These are phyloP conservation scores for Margaritispora aquatica DNA, from an alignment of 495 filamentous ascomycete species.

Conservation along the genomic window DNA sequence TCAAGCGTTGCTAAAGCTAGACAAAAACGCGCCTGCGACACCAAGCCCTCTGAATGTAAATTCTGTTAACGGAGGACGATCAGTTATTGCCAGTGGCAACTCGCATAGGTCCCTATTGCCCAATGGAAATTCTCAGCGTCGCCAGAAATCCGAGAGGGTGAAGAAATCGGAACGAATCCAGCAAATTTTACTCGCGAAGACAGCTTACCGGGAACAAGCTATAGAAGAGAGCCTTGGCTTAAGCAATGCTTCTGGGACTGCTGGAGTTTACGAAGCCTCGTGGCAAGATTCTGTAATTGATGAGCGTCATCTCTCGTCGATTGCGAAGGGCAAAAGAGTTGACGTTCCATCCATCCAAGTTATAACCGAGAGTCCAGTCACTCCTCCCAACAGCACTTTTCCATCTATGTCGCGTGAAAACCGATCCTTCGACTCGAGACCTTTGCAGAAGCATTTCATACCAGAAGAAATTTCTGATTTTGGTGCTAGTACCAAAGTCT, in stretches of 20 bases:
- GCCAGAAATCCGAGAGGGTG: not conserved
- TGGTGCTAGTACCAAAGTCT: too few relatives aligned
- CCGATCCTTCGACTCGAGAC: too few relatives aligned
- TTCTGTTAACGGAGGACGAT: too few relatives aligned
- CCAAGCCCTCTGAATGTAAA: not conserved
- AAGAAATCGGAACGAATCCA: constrained; percentile 1
- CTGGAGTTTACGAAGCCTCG: too few relatives aligned
- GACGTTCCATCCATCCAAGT: not conserved
- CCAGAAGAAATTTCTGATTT: too few relatives aligned
- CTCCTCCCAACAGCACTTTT: not conserved
- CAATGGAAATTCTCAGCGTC: not conserved
- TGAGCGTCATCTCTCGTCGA: not conserved
- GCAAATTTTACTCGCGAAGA: not conserved
- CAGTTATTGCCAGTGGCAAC: too few relatives aligned
- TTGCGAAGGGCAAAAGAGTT: not conserved
- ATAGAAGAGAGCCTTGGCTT: not conserved
- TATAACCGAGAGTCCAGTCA: not conserved
- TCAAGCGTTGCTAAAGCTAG: not conserved
- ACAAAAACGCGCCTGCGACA: not conserved
- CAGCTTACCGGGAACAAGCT: not conserved
- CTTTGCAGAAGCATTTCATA: too few relatives aligned
- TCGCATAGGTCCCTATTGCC: too few relatives aligned
- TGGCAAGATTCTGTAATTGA: too few relatives aligned
- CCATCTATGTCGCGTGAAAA: too few relatives aligned
- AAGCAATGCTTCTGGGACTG: too few relatives aligned